Conservation (phyloP, 2,329 filamentous ascomycete genomes). For the Chrysosporium keratinophilum region DNA sequence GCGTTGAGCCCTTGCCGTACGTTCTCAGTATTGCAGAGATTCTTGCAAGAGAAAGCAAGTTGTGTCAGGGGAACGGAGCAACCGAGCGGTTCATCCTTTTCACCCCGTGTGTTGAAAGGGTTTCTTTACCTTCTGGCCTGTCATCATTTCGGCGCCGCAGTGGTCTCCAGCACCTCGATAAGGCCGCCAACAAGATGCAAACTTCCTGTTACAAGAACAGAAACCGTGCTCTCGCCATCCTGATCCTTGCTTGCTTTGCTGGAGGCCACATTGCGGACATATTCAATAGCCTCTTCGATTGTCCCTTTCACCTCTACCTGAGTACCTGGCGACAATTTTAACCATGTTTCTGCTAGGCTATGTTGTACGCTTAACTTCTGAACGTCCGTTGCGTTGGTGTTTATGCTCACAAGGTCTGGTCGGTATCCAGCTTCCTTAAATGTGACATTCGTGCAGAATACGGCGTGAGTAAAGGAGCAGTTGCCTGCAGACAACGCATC, state of each 20-base stretch:
- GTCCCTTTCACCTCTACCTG: slow-evolving; percentile 51
- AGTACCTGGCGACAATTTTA: slow-evolving; percentile 42
- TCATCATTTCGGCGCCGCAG: neutral
- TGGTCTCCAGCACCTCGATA: slow-evolving; percentile 56
- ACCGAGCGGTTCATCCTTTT: too few species aligned
- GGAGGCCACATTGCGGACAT: slow-evolving; percentile 41
- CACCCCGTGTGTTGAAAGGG: too few species aligned
- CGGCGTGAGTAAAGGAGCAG: slow-evolving; percentile 55
- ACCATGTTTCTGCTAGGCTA: slow-evolving; percentile 53
- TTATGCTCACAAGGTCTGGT: slow-evolving; percentile 54
- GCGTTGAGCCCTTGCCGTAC: too few species aligned
- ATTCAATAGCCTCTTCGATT: slow-evolving; percentile 58
- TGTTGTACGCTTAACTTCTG: slow-evolving; percentile 55
- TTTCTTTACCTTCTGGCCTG: neutral
- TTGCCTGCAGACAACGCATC: slow-evolving; percentile 40
- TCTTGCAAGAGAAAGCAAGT: too few species aligned
- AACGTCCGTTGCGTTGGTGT: slow-evolving; percentile 49
- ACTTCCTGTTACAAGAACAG: slow-evolving; percentile 70
- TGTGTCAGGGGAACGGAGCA: too few species aligned
- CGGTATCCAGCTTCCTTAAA: slow-evolving; percentile 51
- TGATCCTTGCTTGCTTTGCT: slow-evolving; percentile 19
- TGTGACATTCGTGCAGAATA: slow-evolving; percentile 73
- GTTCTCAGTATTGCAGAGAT: too few species aligned
- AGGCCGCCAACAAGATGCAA: slow-evolving; percentile 73
- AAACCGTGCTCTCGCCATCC: slow-evolving; percentile 29